Conservation (phyloP, 306 rosid genomes). For the Vigna hirtella region DNA sequence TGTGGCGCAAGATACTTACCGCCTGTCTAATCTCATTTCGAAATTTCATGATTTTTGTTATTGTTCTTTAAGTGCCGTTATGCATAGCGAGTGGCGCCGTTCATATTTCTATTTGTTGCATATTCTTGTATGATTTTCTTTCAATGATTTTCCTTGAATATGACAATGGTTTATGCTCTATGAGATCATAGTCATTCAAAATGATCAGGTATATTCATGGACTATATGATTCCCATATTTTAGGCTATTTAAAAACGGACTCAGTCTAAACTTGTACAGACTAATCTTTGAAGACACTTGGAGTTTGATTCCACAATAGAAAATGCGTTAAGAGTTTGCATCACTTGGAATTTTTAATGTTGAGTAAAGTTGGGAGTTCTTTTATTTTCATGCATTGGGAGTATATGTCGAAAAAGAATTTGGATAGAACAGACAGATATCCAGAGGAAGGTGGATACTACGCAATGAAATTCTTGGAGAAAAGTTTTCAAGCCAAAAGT, state of each 20-base stretch:
- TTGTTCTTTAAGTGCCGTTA: constrained; percentile 34
- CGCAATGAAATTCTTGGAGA: too few species aligned
- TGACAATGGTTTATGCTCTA: neutral
- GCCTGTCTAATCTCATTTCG: constrained; percentile 43
- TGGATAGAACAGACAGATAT: too few species aligned
- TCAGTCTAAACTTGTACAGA: neutral
- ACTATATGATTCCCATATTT: neutral
- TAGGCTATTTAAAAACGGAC: neutral
- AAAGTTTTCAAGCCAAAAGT: too few species aligned
- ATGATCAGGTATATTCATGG: constrained; percentile 7
- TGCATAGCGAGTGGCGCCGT: constrained; percentile 1
- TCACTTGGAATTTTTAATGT: too few species aligned
- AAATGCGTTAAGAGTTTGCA: too few species aligned
- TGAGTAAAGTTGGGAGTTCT: too few species aligned
- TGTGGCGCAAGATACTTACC: constrained; percentile 39
- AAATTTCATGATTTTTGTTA: neutral
- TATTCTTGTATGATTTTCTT: constrained; percentile 40
- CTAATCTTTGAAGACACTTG: neutral
- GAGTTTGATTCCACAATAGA: neutral
- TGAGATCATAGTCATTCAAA: constrained; percentile 7
- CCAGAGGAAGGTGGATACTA: too few species aligned
- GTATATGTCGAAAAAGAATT: too few species aligned
- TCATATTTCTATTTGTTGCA: constrained; percentile 38
- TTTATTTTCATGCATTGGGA: too few species aligned
- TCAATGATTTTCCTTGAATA: constrained; percentile 14